These are phyloP conservation scores for Cystobasidium tubakii DNA, from an alignment of 768 basidiomycete genomes.

Conservation along the genomic window DNA sequence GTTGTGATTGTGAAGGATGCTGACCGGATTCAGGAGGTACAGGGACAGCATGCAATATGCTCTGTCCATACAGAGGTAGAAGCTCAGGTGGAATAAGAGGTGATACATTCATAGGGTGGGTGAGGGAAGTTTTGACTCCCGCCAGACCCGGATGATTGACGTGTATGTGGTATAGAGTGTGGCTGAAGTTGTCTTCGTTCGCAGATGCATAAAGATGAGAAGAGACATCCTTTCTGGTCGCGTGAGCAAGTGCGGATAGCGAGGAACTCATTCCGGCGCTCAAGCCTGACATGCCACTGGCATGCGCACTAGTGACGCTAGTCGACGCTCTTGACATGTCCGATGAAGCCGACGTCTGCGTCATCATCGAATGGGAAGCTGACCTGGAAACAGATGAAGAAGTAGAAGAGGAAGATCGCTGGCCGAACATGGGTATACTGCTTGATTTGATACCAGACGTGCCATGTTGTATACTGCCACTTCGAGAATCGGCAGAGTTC, in stretches of 20 bases:
- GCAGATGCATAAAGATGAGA: background rate
- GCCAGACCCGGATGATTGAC: slow-evolving; percentile 7
- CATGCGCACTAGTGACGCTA: background rate
- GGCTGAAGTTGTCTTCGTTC: background rate
- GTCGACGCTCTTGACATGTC: background rate
- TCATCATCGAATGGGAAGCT: background rate
- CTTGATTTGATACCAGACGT: background rate
- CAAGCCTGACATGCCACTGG: background rate
- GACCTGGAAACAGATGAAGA: background rate
- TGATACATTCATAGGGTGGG: slow-evolving; percentile 38
- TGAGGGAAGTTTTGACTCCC: slow-evolving; percentile 39
- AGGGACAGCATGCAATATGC: slow-evolving; percentile 13
- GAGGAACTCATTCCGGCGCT: background rate
- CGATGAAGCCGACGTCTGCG: background rate
- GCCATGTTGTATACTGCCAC: background rate
- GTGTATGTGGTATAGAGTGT: background rate
- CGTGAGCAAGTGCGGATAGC: background rate
- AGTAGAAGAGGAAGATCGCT: background rate
- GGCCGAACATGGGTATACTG: background rate
- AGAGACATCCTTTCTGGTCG: background rate
- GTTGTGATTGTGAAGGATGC: background rate
- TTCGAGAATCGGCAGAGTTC: background rate
- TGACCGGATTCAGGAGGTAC: background rate
- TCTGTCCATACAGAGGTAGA: slow-evolving; percentile 28
- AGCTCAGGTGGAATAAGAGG: slow-evolving; percentile 36